Conservation (phyloP, 2,329 filamentous ascomycete species). For the Lecanosticta acicola region DNA sequence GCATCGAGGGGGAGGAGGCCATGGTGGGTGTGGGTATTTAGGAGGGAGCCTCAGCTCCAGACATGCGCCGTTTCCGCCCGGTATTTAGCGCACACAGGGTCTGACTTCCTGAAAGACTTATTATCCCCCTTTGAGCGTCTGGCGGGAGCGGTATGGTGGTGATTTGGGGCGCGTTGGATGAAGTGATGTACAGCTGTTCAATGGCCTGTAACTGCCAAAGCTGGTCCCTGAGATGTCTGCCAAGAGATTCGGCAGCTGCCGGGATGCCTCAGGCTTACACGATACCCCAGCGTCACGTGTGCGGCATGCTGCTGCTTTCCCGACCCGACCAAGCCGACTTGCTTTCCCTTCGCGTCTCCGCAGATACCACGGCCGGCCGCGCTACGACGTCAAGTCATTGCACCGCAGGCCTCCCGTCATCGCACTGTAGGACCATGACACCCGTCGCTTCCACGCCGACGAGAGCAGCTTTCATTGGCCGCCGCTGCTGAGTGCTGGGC, state of each 20-base stretch:
- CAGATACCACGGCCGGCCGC: no score
- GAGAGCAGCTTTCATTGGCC: not conserved
- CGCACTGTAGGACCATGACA: not conserved
- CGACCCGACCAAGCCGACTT: no score
- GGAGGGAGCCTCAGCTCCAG: slow-evolving; percentile 28
- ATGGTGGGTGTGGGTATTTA: slow-evolving; percentile 38
- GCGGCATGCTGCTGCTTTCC: not conserved
- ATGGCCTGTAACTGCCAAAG: not conserved
- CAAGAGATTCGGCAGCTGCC: not conserved
- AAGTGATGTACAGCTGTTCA: slow-evolving; percentile 2
- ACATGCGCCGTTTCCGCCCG: slow-evolving; percentile 13
- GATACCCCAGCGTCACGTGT: not conserved
- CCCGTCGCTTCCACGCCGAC: not conserved
- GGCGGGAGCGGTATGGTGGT: no score
- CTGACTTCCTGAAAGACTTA: not conserved
- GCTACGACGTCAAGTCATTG: not conserved
- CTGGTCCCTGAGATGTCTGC: not conserved
- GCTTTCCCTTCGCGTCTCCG: no score
- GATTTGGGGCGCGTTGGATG: not conserved
- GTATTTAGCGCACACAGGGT: not conserved
- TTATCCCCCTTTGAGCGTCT: no score
- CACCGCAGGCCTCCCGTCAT: not conserved
- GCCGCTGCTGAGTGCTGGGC: not conserved
- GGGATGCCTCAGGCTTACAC: not conserved
- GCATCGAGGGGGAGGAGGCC: slow-evolving; percentile 44